Conservation (phyloP, 2,329 filamentous ascomycete genomes). For the Xenoacremonium recifei region DNA sequence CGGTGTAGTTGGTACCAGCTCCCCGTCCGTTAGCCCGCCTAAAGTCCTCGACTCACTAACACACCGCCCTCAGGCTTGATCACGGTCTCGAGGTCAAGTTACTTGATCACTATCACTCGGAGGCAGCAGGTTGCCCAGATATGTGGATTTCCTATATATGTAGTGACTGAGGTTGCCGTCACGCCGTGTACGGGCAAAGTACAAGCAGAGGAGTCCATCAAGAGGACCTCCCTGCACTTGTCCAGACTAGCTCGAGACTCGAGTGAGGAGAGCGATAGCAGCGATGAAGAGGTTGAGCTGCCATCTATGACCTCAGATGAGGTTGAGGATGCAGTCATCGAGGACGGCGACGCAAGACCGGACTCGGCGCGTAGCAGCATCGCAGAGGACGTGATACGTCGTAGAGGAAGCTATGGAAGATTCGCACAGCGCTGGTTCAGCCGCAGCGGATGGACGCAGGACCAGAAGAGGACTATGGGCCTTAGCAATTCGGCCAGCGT, state of each 20-base stretch:
- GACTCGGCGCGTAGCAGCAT: conserved; percentile 58
- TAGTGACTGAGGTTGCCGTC: conserved; percentile 85
- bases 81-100: conserved; percentile 76
- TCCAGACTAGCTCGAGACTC: conserved; percentile 37
- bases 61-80: conserved; percentile 64
- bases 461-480: conserved; percentile 68
- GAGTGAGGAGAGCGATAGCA: conserved; percentile 44
- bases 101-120: conserved; percentile 81
- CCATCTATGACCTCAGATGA: conserved; percentile 38
- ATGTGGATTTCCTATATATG: conserved; percentile 77
- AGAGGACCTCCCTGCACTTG: conserved; percentile 51
- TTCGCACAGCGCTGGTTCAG: conserved; percentile 94
- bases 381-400: conserved; percentile 83
- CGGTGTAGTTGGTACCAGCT: conserved; percentile 52
- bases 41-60: conserved; percentile 1
- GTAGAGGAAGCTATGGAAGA: conserved; percentile 78
- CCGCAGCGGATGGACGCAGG: conserved; percentile 73
- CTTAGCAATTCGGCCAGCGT: conserved; percentile 48
- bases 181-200: conserved; percentile 77
- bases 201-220: conserved; percentile 73
- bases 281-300: conserved; percentile 44
- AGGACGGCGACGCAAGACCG: conserved; percentile 32
- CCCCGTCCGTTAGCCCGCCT: not conserved
- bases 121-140: conserved; percentile 89
- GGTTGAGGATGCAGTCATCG: conserved; percentile 39